These are phyloP conservation scores for Pisolithus orientalis DNA, from an alignment of 768 basidiomycete species.

Conservation along the genomic window DNA sequence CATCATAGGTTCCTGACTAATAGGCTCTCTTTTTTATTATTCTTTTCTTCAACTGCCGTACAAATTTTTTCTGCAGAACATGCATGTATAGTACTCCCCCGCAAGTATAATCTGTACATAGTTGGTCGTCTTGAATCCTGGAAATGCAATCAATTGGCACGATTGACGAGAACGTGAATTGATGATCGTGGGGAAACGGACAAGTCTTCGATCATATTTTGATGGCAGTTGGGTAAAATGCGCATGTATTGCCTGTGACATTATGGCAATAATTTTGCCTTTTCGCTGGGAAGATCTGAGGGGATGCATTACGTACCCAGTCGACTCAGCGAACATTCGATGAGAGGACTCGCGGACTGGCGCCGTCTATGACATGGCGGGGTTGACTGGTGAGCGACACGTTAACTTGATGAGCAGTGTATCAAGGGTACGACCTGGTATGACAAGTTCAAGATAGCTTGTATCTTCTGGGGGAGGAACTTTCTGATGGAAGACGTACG, in stretches of 20 bases:
- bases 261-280: conserved; percentile 5
- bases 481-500: not conserved
- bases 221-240: conserved; percentile 27
- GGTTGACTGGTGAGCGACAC: not conserved
- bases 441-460: not conserved
- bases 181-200: conserved; percentile 6
- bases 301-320: conserved; percentile 18
- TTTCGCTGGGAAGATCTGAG: conserved; percentile 17
- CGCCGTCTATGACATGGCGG: not conserved
- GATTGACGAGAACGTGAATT: conserved; percentile 3
- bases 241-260: conserved; percentile 21
- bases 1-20: conserved; percentile 18
- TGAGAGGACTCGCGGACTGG: no score
- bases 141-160: not conserved
- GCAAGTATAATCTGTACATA: conserved; percentile 27
- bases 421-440: not conserved
- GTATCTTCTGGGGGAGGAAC: not conserved
- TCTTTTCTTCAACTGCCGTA: conserved; percentile 23
- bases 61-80: conserved; percentile 32
- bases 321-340: conserved; percentile 5
- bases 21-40: conserved; percentile 20
- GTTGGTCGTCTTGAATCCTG: conserved; percentile 5
- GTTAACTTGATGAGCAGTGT: not conserved
- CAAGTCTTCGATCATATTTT: conserved; percentile 19
- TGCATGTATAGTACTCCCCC: conserved; percentile 30